phyloP scores from a whole-genome alignment of 108 stramenopile genomes.

The Pseudonitzschia pungens region DNA sequence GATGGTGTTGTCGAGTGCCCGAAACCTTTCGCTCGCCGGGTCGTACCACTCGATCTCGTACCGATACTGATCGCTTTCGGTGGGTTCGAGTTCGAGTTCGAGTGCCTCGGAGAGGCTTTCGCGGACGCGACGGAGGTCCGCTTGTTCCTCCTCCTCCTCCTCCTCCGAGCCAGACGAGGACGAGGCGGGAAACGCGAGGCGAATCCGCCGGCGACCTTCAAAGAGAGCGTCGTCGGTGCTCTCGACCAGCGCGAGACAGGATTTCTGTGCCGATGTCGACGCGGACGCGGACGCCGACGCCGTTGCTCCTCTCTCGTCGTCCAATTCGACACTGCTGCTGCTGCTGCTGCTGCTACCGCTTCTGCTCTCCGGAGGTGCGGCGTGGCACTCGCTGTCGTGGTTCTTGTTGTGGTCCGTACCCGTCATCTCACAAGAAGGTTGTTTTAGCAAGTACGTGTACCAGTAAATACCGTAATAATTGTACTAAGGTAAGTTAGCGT shows the following conservation, averaged over 20 bases:
- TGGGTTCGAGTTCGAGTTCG: background rate
- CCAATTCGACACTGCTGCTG: no score
- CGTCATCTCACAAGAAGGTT: no score
- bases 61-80: background rate
- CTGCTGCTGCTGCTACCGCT: background rate
- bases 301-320: background rate
- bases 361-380: background rate
- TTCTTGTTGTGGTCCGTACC: background rate
- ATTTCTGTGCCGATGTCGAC: background rate
- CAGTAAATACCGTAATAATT: no score
- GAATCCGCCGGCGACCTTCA: background rate
- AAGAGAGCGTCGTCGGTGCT: background rate
- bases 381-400: background rate
- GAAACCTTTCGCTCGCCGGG: background rate
- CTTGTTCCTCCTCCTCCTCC: background rate
- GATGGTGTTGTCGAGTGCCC: background rate
- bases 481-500: no score
- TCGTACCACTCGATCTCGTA: background rate
- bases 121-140: background rate
- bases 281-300: background rate
- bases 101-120: background rate
- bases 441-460: no score
- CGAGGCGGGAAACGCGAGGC: background rate
- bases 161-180: background rate
- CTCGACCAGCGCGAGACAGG: slow-evolving; percentile 5